Conservation (phyloP, 2,329 filamentous ascomycete species). For the Nothophoma quercina region DNA sequence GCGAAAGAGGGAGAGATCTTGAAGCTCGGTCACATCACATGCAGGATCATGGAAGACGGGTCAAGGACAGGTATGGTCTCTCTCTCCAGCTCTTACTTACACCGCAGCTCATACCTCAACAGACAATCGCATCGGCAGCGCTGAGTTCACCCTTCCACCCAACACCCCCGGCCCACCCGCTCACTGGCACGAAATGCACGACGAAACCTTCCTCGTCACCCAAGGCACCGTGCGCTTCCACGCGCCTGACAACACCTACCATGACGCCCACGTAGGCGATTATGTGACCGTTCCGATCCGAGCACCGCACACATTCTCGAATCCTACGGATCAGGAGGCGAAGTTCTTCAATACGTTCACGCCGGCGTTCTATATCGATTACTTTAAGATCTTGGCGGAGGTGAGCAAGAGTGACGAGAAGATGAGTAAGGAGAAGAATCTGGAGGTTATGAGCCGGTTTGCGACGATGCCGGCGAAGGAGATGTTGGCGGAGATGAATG, state of each 20-base stretch:
- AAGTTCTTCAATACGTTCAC: slow-evolving; percentile 66
- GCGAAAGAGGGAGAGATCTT: slow-evolving; percentile 59
- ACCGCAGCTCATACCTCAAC: neutral
- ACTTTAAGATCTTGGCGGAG: slow-evolving; percentile 61
- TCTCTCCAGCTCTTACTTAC: neutral
- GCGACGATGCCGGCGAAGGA: slow-evolving; percentile 57
- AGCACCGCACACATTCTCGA: slow-evolving; percentile 64
- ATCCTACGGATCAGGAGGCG: slow-evolving; percentile 62
- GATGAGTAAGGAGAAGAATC: slow-evolving; percentile 58
- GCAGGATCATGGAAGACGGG: slow-evolving; percentile 61
- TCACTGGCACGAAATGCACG: slow-evolving; percentile 64
- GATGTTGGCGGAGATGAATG: slow-evolving; percentile 40
- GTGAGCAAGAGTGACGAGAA: slow-evolving; percentile 55
- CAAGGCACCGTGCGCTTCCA: slow-evolving; percentile 62
- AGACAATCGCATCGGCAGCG: slow-evolving; percentile 59
- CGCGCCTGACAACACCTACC: slow-evolving; percentile 52
- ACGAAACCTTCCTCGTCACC: slow-evolving; percentile 66
- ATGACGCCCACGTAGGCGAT: slow-evolving; percentile 62
- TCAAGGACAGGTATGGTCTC: slow-evolving; percentile 53
- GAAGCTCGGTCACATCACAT: slow-evolving; percentile 58
- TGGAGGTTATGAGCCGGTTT: slow-evolving; percentile 59
- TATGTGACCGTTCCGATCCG: slow-evolving; percentile 64
- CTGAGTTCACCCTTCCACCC: slow-evolving; percentile 59
- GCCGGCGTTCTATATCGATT: slow-evolving; percentile 65
- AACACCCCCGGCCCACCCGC: slow-evolving; percentile 57